Conservation (phyloP, 2,329 filamentous ascomycete species). For the Venturiaceae sp. region DNA sequence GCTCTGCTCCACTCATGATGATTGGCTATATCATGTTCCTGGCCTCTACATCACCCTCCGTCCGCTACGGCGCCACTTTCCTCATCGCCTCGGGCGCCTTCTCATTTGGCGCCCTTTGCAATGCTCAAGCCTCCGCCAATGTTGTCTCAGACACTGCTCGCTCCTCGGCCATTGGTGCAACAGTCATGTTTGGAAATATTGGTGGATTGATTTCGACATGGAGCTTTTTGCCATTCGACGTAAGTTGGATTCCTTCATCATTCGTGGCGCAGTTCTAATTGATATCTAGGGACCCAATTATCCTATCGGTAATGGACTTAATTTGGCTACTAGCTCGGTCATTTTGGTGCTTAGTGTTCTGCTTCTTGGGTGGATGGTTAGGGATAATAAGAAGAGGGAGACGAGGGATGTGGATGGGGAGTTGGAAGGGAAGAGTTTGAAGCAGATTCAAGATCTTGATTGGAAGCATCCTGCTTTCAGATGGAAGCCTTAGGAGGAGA, state of each 20-base stretch:
- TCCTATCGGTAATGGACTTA: constrained; percentile 62
- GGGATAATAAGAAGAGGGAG: constrained; percentile 51
- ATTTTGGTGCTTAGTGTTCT: constrained; percentile 42
- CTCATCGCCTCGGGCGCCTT: constrained; percentile 57
- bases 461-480: constrained; percentile 16
- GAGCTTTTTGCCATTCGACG: constrained; percentile 54
- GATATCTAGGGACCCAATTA: constrained; percentile 57
- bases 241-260: no score
- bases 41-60: constrained; percentile 25
- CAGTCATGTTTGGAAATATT: constrained; percentile 49
- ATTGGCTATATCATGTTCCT: constrained; percentile 39
- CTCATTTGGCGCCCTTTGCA: constrained; percentile 53
- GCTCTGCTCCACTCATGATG: constrained; percentile 54
- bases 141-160: constrained; percentile 63
- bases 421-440: constrained; percentile 41
- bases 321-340: constrained; percentile 50
- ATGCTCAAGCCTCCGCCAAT: constrained; percentile 59
- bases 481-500: constrained; percentile 8
- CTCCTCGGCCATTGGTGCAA: constrained; percentile 7
- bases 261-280: no score
- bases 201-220: constrained; percentile 59
- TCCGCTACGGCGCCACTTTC: constrained; percentile 63
- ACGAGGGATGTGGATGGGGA: constrained; percentile 45
- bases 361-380: constrained; percentile 51
- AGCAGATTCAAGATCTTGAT: constrained; percentile 36